Base-by-base conservation (phyloP, 73 alveolate species). In the Paramecium octaurelia region DNA sequence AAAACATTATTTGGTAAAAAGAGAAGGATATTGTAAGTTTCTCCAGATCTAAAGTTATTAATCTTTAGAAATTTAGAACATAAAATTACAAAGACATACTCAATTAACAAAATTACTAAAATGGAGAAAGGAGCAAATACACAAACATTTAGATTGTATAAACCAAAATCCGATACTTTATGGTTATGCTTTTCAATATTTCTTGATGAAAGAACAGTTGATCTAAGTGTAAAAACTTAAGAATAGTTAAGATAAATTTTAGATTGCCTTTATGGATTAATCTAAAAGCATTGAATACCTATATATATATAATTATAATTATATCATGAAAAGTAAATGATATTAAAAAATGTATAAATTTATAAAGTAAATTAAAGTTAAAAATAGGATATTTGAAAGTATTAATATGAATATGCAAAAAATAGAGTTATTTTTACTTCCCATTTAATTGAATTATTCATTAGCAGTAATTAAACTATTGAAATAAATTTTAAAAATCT, bases 71-170 rank as follows among this genome's bases (percentile, higher is more conserved):
- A 75, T 75, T 29, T 42, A 29, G 60, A 75, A 29, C 58, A 29
- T 75, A 75, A 75, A 42, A 75, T 75, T 12, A 75, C 88, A 9
- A 29, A 75, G 11, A 35, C 16, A 34, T 75, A 38, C 24, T 38
- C 58, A 11, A 38, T 75, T n/a, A 38, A 75, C n/a, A 75, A 75
- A 8, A 42, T 75, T 9, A 75, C 18, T n/a, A 75, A 75, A 75
- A 42, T 34, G 2, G 88, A 34, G 20, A 75, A 75, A 75, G 88
- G 64, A 35, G 59, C 88, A 16, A 75, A 38, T 34, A 75, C 88
- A 35, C 40, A 38, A 20, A 75, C 31, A 2, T 75, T 75, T 8
- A 75, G 46, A 20, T n/a, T 21, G 40, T 75, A 16, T 23, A 75
- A 42, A 38, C 35, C 42, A 20, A 29, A 29, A 71, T 20, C 58